These are phyloP conservation scores for Aspergillus sp. DNA, from an alignment of 2,329 filamentous ascomycete genomes.

Conservation along the genomic window DNA sequence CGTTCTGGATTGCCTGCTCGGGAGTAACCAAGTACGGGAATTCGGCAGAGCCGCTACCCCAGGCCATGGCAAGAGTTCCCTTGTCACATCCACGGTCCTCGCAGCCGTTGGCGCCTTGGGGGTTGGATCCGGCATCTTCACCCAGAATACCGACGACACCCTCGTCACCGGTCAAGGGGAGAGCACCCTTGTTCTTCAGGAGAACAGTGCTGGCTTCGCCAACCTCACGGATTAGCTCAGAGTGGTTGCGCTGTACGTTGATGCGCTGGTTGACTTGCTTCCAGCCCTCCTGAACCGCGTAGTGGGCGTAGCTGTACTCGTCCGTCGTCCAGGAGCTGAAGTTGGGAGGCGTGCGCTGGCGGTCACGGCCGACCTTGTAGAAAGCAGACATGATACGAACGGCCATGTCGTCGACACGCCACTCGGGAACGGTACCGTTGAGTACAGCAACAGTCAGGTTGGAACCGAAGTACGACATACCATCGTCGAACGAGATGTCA, in stretches of 20 bases:
- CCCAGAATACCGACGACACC: constrained; percentile 72
- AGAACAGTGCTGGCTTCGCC: constrained; percentile 78
- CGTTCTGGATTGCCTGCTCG: constrained; percentile 57
- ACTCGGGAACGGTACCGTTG: constrained; percentile 83
- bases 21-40: constrained; percentile 60
- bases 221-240: constrained; percentile 63
- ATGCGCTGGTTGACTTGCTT: constrained; percentile 72
- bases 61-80: constrained; percentile 57
- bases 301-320: constrained; percentile 65
- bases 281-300: constrained; percentile 50
- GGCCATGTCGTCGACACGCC: constrained; percentile 85
- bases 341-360: constrained; percentile 56
- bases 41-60: constrained; percentile 54
- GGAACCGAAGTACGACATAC: constrained; percentile 69
- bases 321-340: constrained; percentile 83
- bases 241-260: constrained; percentile 74
- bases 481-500: constrained; percentile 69
- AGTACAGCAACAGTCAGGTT: constrained; percentile 83
- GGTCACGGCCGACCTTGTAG: constrained; percentile 56
- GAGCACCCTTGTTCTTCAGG: constrained; percentile 70
- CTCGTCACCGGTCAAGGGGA: constrained; percentile 70
- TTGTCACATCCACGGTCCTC: constrained; percentile 57
- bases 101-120: constrained; percentile 72
- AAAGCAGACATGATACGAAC: constrained; percentile 67
- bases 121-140: constrained; percentile 71